phyloP scores from a whole-genome alignment of 768 basidiomycete species.

The Pholiota molesta region DNA sequence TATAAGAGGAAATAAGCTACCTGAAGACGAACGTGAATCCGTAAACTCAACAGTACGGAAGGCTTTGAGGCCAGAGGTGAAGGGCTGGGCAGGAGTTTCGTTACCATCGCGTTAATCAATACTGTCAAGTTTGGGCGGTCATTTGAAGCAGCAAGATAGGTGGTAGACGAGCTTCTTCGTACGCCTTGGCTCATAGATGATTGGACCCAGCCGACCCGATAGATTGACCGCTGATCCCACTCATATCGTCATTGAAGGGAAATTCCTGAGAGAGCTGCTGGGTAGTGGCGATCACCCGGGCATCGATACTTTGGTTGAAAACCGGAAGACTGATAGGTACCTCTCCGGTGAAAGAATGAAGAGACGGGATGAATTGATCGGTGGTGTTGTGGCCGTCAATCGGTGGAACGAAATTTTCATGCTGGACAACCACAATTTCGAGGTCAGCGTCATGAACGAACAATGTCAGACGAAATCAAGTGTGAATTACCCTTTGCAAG shows the following conservation, averaged over 20 bases:
- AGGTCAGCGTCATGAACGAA: background rate
- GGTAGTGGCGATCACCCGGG: constrained; percentile 38
- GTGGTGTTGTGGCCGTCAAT: constrained; percentile 41
- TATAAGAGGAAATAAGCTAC: background rate
- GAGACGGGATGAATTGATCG: constrained; percentile 37
- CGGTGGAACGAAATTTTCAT: constrained; percentile 39
- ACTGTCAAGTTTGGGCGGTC: constrained; percentile 8
- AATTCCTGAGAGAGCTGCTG: constrained; percentile 33
- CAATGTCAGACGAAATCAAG: background rate
- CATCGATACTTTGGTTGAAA: constrained; percentile 32
- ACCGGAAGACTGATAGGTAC: constrained; percentile 35
- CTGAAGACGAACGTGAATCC: background rate
- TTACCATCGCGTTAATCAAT: constrained; percentile 7
- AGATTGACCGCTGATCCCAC: constrained; percentile 29
- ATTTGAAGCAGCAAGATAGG: constrained; percentile 5
- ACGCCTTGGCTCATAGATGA: background rate
- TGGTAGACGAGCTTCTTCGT: constrained; percentile 3
- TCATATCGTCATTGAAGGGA: constrained; percentile 37
- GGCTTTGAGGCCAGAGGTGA: constrained; percentile 1
- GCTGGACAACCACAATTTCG: constrained; percentile 21
- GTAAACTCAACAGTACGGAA: constrained; percentile 6
- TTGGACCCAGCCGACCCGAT: constrained; percentile 40
- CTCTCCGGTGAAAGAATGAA: constrained; percentile 38
- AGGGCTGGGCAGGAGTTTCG: background rate
- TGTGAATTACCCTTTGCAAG: constrained; percentile 28